phyloP scores from a whole-genome alignment of 768 basidiomycete species.

The Lactarius hatsudake region DNA sequence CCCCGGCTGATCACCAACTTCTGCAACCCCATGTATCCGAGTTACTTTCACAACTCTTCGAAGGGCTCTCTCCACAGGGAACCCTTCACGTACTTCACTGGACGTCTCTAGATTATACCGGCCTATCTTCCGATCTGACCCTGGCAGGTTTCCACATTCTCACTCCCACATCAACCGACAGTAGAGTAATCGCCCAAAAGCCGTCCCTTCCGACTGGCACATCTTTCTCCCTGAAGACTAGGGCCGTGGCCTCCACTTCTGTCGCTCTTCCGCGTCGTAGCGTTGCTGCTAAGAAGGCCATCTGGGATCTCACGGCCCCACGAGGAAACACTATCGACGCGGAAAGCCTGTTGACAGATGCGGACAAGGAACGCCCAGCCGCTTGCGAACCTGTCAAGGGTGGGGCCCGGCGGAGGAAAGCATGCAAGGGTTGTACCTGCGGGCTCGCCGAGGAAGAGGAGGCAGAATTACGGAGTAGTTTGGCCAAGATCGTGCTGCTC shows the following conservation, averaged over 20 bases:
- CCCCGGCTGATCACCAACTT: slow-evolving; percentile 57
- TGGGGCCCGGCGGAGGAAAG: slow-evolving; percentile 72
- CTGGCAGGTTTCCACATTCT: slow-evolving; percentile 64
- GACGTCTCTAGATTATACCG: slow-evolving; percentile 38
- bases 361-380: slow-evolving; percentile 77
- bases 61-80: slow-evolving; percentile 62
- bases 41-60: slow-evolving; percentile 59
- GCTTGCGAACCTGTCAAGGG: slow-evolving; percentile 64
- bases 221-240: slow-evolving; percentile 44
- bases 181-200: slow-evolving; percentile 66
- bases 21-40: slow-evolving; percentile 51
- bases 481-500: slow-evolving; percentile 63
- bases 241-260: slow-evolving; percentile 12
- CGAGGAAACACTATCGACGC: slow-evolving; percentile 76
- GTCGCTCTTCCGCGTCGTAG: slow-evolving; percentile 48
- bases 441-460: slow-evolving; percentile 93
- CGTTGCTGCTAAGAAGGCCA: slow-evolving; percentile 77
- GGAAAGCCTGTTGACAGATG: slow-evolving; percentile 77
- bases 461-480: slow-evolving; percentile 56
- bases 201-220: slow-evolving; percentile 46
- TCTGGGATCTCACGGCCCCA: slow-evolving; percentile 79
- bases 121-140: slow-evolving; percentile 56
- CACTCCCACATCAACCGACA: slow-evolving; percentile 39
- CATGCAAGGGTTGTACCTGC: slow-evolving; percentile 96
- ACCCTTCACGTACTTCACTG: slow-evolving; percentile 65